These are phyloP conservation scores for Bonia amplexicaulis DNA, from an alignment of 176 grass and related monocot species.

Conservation along the genomic window DNA sequence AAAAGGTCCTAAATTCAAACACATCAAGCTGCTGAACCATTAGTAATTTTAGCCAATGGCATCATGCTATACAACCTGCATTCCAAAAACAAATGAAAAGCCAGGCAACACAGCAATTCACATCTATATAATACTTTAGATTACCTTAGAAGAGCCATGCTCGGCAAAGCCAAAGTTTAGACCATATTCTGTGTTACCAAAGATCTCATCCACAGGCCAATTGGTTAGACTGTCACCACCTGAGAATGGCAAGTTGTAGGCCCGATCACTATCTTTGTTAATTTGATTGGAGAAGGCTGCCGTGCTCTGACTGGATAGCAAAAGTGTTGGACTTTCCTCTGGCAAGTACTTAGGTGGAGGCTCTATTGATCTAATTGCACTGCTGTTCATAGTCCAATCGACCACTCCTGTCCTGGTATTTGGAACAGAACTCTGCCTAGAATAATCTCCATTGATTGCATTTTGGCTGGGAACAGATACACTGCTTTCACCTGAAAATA, in stretches of 20 bases:
- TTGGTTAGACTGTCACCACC: slow-evolving; percentile 38
- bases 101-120: not conserved
- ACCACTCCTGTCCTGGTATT: not conserved
- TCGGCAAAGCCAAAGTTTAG: slow-evolving; percentile 50
- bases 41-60: not conserved
- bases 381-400: slow-evolving; percentile 25
- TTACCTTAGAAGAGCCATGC: slow-evolving; percentile 62
- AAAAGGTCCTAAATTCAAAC: not conserved
- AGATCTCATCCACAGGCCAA: slow-evolving; percentile 64
- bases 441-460: slow-evolving; percentile 19
- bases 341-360: slow-evolving; percentile 15
- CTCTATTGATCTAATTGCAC: slow-evolving; percentile 7
- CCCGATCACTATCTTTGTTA: slow-evolving; percentile 13
- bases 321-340: slow-evolving; percentile 13
- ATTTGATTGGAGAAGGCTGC: slow-evolving; percentile 37
- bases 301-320: slow-evolving; percentile 35
- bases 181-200: slow-evolving; percentile 49
- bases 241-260: slow-evolving; percentile 35
- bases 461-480: slow-evolving; percentile 27
- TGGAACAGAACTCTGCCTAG: slow-evolving; percentile 29
- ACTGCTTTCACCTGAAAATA: slow-evolving; percentile 34
- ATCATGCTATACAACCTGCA: not conserved
- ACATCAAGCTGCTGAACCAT: not conserved
- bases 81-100: not conserved
- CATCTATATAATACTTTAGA: not conserved